Evolutionary conservation across 495 filamentous ascomycete species (phyloP).

Genomic region (Penicillium paxilli): DNA sequence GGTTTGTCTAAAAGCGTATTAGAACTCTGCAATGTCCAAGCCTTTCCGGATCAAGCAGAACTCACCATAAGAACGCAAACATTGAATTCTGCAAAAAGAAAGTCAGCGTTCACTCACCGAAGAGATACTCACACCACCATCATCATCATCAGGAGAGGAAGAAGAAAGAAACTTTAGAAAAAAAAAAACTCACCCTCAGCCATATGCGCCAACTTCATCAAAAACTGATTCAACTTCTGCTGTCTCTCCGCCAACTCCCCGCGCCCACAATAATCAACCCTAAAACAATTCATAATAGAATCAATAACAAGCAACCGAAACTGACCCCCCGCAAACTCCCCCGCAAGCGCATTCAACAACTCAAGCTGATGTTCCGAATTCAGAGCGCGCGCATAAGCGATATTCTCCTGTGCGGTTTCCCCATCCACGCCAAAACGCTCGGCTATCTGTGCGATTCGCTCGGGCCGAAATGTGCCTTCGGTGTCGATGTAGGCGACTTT

Average conservation of each 20-base stretch:
- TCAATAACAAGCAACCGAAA: constrained; percentile 76
- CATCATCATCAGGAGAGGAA: no score
- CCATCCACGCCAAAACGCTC: constrained; percentile 72
- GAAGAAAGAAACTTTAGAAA: background rate
- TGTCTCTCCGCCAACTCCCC: constrained; percentile 77
- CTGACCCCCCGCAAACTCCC: constrained; percentile 65
- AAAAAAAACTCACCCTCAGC: constrained; percentile 57
- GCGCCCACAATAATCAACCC: constrained; percentile 73
- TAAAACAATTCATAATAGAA: constrained; percentile 77
- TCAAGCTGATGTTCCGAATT: constrained; percentile 80
- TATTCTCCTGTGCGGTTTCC: constrained; percentile 70
- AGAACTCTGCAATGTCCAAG: no score
- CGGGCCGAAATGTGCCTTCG: constrained; percentile 77
- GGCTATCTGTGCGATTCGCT: constrained; percentile 70
- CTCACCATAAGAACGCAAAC: constrained; percentile 70
- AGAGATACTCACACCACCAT: no score
- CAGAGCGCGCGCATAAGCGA: constrained; percentile 67
- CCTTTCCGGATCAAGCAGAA: no score
- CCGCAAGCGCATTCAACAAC: constrained; percentile 63
- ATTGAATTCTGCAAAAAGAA: constrained; percentile 63
- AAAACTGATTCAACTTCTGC: constrained; percentile 71
- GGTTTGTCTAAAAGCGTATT: constrained; percentile 57
- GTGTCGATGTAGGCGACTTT: constrained; percentile 84
- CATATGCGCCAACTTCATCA: constrained; percentile 70
- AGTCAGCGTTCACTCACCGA: no score